Percentiles rank a stretch among this genome's conserved stretches.
phyloP scores from a whole-genome alignment of 164 flowering plant genomes.

The Vitis riparia region DNA sequence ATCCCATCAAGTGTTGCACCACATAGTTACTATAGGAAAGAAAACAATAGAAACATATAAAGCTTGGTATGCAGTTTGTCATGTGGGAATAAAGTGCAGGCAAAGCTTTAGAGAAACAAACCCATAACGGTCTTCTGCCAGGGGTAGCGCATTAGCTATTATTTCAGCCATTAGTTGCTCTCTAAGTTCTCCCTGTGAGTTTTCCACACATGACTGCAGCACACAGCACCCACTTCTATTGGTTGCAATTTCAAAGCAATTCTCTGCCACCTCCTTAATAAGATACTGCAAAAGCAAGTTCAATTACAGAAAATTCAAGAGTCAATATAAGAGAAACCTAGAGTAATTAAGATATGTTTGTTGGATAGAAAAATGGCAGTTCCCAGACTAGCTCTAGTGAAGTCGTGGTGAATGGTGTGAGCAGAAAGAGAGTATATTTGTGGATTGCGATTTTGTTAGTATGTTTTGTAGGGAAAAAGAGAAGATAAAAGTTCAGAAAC shows the following conservation, averaged over 20 bases:
- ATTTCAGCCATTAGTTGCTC: constrained; percentile 25
- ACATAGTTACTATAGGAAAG: constrained; percentile 44
- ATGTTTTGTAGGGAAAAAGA: too few species aligned
- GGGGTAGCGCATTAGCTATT: constrained; percentile 22
- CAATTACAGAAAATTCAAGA: background rate
- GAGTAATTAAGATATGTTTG: too few species aligned
- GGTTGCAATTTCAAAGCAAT: constrained; percentile 33
- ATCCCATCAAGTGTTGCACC: constrained; percentile 37
- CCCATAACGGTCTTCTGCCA: constrained; percentile 43
- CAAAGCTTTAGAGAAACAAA: constrained; percentile 15
- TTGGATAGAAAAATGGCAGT: too few species aligned
- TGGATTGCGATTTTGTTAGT: too few species aligned
- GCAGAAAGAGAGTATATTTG: too few species aligned
- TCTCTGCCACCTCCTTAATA: constrained; percentile 25
- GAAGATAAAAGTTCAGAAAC: too few species aligned
- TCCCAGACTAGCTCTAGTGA: too few species aligned
- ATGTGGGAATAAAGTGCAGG: too few species aligned
- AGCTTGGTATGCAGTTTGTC: background rate
- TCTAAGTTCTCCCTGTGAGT: constrained; percentile 24
- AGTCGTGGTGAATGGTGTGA: too few species aligned
- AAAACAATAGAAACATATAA: background rate
- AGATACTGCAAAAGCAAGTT: constrained; percentile 28
- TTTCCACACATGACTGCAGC: constrained; percentile 28
- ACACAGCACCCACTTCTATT: constrained; percentile 45
- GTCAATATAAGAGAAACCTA: background rate